Percentiles rank a stretch among this genome's conserved stretches.
These are phyloP conservation scores for Liriodendron chinense DNA, from an alignment of 164 flowering plant genomes.

Conservation along the genomic window DNA sequence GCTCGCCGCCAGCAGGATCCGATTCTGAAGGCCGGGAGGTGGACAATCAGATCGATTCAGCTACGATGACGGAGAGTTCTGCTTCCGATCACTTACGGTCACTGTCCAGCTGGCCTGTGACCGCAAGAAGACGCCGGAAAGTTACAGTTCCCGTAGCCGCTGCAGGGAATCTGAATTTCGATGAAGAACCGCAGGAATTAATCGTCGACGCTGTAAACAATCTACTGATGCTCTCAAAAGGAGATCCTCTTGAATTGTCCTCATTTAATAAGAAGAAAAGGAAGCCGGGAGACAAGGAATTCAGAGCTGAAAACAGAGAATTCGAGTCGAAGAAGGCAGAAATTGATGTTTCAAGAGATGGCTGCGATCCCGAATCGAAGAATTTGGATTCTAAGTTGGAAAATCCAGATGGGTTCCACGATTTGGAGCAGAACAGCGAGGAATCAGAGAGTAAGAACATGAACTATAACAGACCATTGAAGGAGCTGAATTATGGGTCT, in stretches of 20 bases:
- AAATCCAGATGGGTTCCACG: not conserved
- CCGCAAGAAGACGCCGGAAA: constrained; percentile 33
- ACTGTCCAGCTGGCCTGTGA: constrained; percentile 33
- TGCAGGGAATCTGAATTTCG: no score
- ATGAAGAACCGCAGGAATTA: constrained; percentile 11
- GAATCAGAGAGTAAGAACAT: not conserved
- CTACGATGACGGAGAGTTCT: not conserved
- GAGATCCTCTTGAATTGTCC: not conserved
- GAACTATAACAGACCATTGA: not conserved
- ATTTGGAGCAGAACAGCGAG: not conserved
- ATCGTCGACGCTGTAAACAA: constrained; percentile 13
- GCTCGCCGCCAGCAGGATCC: constrained; percentile 17
- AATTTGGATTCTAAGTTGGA: not conserved
- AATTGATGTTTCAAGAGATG: not conserved
- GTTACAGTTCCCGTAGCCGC: no score
- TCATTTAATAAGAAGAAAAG: constrained; percentile 5
- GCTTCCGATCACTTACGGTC: not conserved
- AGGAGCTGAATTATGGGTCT: not conserved
- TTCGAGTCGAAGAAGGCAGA: not conserved
- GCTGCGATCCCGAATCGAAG: not conserved
- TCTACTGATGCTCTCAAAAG: constrained; percentile 27
- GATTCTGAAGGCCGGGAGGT: not conserved
- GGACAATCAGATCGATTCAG: constrained; percentile 16
- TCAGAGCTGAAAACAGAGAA: not conserved
- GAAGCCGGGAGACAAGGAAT: not conserved